A percentile compares a stretch with the other conserved stretches of the same genome.
Evolutionary conservation across 2,329 filamentous ascomycete genomes (phyloP).

Genomic region (Pseudogymnoascus sp.): DNA sequence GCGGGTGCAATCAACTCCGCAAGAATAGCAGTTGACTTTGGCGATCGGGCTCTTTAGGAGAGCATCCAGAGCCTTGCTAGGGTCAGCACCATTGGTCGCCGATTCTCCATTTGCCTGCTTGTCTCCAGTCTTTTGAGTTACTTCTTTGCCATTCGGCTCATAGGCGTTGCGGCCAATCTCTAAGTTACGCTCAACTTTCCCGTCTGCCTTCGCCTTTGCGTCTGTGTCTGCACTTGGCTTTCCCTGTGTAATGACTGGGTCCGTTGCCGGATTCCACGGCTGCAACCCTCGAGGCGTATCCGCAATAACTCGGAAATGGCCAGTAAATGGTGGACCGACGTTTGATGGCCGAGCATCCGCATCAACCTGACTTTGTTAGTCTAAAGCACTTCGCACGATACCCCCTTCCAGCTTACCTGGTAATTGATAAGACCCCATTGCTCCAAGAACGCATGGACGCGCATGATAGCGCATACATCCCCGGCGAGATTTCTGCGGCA

Average conservation of each 20-base stretch:
- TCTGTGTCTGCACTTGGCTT: slow-evolving; percentile 43
- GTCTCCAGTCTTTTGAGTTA: slow-evolving; percentile 55
- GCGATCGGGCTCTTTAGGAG: slow-evolving; percentile 56
- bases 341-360: slow-evolving; percentile 90
- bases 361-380: slow-evolving; percentile 63
- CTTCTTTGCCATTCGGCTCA: slow-evolving; percentile 80
- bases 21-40: slow-evolving; percentile 78
- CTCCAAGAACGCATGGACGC: slow-evolving; percentile 93
- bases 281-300: slow-evolving; percentile 93
- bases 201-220: slow-evolving; percentile 50
- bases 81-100: slow-evolving; percentile 47
- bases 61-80: slow-evolving; percentile 43
- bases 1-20: slow-evolving; percentile 78
- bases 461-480: slow-evolving; percentile 98
- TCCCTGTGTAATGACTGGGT: slow-evolving; percentile 55
- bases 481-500: slow-evolving; percentile 91
- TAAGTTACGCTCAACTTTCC: slow-evolving; percentile 78
- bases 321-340: slow-evolving; percentile 92
- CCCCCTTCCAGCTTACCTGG: slow-evolving; percentile 52
- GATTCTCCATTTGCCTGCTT: slow-evolving; percentile 69
- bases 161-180: slow-evolving; percentile 93
- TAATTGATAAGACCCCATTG: slow-evolving; percentile 99
- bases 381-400: not conserved
- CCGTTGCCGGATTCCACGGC: slow-evolving; percentile 84
- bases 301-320: slow-evolving; percentile 91